Evolutionary conservation across 371 early-diverging fungal species (phyloP).

Genomic region (Rhizopus microsporus): DNA sequence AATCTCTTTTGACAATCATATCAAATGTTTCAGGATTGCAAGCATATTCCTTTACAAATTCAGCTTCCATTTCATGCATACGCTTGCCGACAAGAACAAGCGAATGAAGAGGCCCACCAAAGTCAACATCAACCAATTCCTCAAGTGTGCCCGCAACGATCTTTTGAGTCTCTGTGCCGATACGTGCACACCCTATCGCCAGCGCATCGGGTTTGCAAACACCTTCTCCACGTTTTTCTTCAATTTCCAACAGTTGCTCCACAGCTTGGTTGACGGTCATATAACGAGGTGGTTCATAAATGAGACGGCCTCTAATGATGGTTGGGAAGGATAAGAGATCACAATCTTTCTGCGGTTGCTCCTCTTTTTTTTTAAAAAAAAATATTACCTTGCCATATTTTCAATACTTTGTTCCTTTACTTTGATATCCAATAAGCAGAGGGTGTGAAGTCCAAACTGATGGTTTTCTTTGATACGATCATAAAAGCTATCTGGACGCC

Average conservation of each 20-base stretch:
- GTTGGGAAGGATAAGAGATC: background rate
- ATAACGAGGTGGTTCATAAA: conserved; percentile 97
- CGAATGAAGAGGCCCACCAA: conserved; percentile 98
- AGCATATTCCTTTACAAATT: conserved; percentile 79
- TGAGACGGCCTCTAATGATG: conserved; percentile 71
- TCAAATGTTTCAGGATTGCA: conserved; percentile 72
- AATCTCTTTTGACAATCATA: conserved; percentile 65
- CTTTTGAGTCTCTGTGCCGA: conserved; percentile 85
- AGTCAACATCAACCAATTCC: conserved; percentile 82
- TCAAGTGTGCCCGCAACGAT: conserved; percentile 87
- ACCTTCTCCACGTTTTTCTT: conserved; percentile 70
- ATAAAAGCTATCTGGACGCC: conserved; percentile 98
- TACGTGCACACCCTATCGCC: conserved; percentile 93
- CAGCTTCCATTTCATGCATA: conserved; percentile 95
- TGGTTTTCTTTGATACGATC: conserved; percentile 91
- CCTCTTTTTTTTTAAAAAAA: background rate
- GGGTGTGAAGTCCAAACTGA: conserved; percentile 89
- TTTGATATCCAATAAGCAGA: conserved; percentile 98
- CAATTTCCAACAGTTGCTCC: conserved; percentile 92
- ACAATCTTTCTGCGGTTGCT: background rate
- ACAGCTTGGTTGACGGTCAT: conserved; percentile 97
- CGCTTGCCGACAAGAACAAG: conserved; percentile 88
- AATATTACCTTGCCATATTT: conserved; percentile 81
- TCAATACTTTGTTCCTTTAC: conserved; percentile 97
- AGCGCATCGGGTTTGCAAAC: conserved; percentile 81